phyloP scores from a whole-genome alignment of 768 basidiomycete species.

The Megacollybia marginata region DNA sequence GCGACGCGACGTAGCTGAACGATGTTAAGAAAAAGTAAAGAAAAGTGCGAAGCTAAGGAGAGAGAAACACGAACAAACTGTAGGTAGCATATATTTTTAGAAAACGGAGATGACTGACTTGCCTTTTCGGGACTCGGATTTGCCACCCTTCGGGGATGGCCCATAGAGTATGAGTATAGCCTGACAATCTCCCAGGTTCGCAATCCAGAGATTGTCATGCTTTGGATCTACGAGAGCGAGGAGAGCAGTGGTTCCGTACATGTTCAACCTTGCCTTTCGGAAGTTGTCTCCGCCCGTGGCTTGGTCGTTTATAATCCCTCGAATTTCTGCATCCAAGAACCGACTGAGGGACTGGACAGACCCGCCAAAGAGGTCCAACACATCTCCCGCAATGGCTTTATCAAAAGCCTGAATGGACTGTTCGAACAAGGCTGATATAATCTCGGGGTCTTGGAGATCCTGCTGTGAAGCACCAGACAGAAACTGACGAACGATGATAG shows the following conservation, averaged over 20 bases:
- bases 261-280: slow-evolving; percentile 59
- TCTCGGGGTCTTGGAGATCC: slow-evolving; percentile 35
- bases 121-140: too few relatives aligned
- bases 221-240: slow-evolving; percentile 67
- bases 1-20: too few relatives aligned
- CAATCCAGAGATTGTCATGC: slow-evolving; percentile 66
- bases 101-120: too few relatives aligned
- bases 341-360: slow-evolving; percentile 41
- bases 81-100: too few relatives aligned
- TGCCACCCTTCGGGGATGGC: too few relatives aligned
- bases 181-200: slow-evolving; percentile 77
- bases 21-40: too few relatives aligned
- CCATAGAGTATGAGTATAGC: too few relatives aligned
- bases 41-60: too few relatives aligned
- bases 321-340: slow-evolving; percentile 50
- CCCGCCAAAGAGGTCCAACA: slow-evolving; percentile 52
- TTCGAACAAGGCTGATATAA: slow-evolving; percentile 50
- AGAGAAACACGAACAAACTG: too few relatives aligned
- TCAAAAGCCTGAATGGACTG: slow-evolving; percentile 56
- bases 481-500: slow-evolving; percentile 58
- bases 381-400: slow-evolving; percentile 59
- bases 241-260: slow-evolving; percentile 76
- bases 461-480: slow-evolving; percentile 36
- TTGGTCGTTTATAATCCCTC: slow-evolving; percentile 58
- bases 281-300: slow-evolving; percentile 50